These are phyloP conservation scores for Pyrenochaeta sp. DNA, from an alignment of 2,329 filamentous ascomycete species.

Conservation along the genomic window DNA sequence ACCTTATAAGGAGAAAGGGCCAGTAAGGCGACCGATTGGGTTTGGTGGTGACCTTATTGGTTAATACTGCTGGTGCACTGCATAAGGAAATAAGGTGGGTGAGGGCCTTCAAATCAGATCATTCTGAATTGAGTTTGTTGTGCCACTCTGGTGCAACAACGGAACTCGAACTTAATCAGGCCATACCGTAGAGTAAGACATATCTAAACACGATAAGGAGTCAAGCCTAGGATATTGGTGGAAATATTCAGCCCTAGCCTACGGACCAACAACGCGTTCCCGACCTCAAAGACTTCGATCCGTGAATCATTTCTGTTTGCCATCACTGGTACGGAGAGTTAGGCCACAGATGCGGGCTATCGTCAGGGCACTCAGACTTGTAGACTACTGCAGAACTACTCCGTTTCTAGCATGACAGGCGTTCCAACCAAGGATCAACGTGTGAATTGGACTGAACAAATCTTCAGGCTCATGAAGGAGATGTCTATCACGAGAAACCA, in stretches of 20 bases:
- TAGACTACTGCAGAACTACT: background rate
- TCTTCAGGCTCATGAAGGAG: background rate
- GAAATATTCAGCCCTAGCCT: background rate
- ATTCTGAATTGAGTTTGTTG: no score
- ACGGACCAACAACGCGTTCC: no score
- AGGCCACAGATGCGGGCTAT: background rate
- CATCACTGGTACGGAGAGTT: background rate
- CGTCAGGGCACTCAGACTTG: background rate
- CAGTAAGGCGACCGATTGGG: slow-evolving; percentile 80
- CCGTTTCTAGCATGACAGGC: background rate
- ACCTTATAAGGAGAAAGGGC: slow-evolving; percentile 69
- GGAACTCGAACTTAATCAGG: background rate
- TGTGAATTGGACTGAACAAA: background rate
- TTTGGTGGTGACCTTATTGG: slow-evolving; percentile 74
- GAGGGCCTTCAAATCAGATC: no score
- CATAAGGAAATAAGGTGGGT: no score
- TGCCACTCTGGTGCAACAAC: background rate
- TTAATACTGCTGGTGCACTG: background rate
- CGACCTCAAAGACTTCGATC: no score
- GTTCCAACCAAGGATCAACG: background rate
- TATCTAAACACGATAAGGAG: background rate
- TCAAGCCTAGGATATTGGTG: background rate
- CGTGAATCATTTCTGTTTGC: background rate
- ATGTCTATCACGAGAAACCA: background rate
- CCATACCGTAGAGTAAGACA: background rate